Base-by-base conservation (phyloP, 2,329 filamentous ascomycete genomes). In the Ceratocystis diversiconidia region DNA sequence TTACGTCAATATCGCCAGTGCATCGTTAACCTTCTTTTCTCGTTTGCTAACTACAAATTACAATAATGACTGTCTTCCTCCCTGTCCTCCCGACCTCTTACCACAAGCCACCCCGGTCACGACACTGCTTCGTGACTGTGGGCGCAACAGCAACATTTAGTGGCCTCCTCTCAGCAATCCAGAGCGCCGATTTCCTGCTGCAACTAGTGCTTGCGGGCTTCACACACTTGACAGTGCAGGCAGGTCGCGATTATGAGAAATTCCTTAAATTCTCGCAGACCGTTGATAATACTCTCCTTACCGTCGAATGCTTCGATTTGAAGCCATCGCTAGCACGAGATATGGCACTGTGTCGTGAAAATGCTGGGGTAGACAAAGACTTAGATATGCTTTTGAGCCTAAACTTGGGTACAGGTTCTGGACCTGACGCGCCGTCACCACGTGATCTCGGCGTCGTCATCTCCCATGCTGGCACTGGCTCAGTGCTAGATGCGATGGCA, bases 401-500 rank as follows among this genome's bases (percentile, higher is more conserved):
- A 12, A 7, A 52, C 48, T 12, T 22, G 48, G 48, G n/a, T 12
- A 1, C 25, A 5, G 19, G 50, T 6, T 5, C 19, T 12, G 10
- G 7, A 6, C n/a, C 25, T 15, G 12, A 6, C 74, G 12, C 76
- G 79, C 66, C 77, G 79, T 3, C 76, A 76, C 17, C 52, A 30
- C 75, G 79, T 12, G 74, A 72, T 0, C 82, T 85, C 6, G 94
- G 94, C 0, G 77, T 94, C 19, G 83, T 96, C 41, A 87, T 99
- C 67, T 90, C 87, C 57, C 94, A 99, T 77, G 92, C 91, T 69
- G 94, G 92, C 17, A 92, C 92, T 12, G 94, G 94, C 7, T 91
- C 90, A 2, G 91, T 97, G 32, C 80, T 97, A 0, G 90, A 92
- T 73, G 90, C 86, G 0, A 82, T 95, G 68, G 84, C 89, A 55